Evolutionary conservation across 2,329 filamentous ascomycete species (phyloP), one percentile per base, ranked within the genome.

Genomic region (Amylocarpus encephaloides): DNA sequence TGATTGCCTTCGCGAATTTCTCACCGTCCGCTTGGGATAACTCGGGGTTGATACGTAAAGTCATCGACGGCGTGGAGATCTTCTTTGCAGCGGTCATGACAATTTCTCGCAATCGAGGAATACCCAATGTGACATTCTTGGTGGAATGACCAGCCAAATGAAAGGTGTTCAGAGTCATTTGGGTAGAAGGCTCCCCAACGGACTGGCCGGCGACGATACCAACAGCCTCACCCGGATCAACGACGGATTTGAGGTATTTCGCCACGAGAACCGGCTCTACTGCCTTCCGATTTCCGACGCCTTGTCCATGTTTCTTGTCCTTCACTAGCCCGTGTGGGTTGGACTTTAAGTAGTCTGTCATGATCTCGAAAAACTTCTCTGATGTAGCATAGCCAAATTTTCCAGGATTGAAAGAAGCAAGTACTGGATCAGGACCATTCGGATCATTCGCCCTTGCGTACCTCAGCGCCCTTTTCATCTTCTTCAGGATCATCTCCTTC

Each of bases 161-260:
- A 80, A 98, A 98, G 26, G 94, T 98, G 72, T 98, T 98, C 49
- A 98, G 74, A 6, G 94, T 98, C 94, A 98, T 98, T 69, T 98
- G 93, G 10, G 93, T 98, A 2, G 91, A 96, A 7, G 94, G 93
- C 66, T 98, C 94, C 66, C 93, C 93, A 38, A 98, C 84, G 30
- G 92, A 97, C 70, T 98, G 93, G 9, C 91, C 91, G 45, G 94
- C 94, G 52, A 98, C 88, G 56, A 98, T 94, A 59, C 93, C 93
- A 22, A 98, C 91, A 22, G 93, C 92, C 72, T 98, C 94, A 41
- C 93, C 93, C 26, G 93, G 89, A 62, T 98, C 92, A 19, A 96
- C 86, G 7, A 96, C 78, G 1, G 91, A 95, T 60, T 85, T 86
- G 59, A 97, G 77, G 64, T 97, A 98, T 67, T 97, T 95, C 66